phyloP scores from a whole-genome alignment of 139 green algal species.

The Microglena sp. region DNA sequence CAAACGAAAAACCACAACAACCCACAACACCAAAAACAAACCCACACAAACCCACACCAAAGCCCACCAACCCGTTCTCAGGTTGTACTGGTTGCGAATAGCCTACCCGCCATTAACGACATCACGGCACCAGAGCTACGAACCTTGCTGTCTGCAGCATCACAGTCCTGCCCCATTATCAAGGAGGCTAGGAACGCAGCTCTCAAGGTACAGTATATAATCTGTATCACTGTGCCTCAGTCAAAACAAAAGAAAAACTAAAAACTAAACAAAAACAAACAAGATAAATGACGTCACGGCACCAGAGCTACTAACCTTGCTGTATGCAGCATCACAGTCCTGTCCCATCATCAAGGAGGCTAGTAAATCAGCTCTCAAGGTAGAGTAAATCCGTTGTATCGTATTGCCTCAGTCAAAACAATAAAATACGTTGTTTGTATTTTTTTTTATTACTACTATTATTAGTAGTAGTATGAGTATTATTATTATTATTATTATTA shows the following conservation, averaged over 20 bases:
- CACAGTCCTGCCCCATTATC: conserved; percentile 46
- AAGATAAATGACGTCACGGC: conserved; percentile 99
- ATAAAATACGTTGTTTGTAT: too few relatives aligned
- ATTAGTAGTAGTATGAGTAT: too few relatives aligned
- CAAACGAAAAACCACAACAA: background rate
- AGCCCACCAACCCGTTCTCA: conserved; percentile 4
- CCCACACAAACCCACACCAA: background rate
- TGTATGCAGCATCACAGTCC: conserved; percentile 35
- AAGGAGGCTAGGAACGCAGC: conserved; percentile 44
- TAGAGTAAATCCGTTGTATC: too few relatives aligned
- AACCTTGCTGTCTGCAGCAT: conserved; percentile 33
- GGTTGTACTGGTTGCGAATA: conserved; percentile 89
- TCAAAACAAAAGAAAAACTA: conserved; percentile 1
- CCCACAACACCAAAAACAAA: background rate
- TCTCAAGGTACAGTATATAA: conserved; percentile 8
- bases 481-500: too few relatives aligned
- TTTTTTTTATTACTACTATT: too few relatives aligned
- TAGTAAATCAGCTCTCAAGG: conserved; percentile 34
- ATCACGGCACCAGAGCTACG: conserved; percentile 83
- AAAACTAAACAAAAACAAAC: background rate
- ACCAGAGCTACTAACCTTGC: conserved; percentile 58
- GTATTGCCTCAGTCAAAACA: too few relatives aligned
- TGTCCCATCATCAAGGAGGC: conserved; percentile 52
- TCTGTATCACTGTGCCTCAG: background rate
- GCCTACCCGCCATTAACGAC: conserved; percentile 95